phyloP scores from a whole-genome alignment of 805 yeast species.

The Cyberlindnera sargentensis region DNA sequence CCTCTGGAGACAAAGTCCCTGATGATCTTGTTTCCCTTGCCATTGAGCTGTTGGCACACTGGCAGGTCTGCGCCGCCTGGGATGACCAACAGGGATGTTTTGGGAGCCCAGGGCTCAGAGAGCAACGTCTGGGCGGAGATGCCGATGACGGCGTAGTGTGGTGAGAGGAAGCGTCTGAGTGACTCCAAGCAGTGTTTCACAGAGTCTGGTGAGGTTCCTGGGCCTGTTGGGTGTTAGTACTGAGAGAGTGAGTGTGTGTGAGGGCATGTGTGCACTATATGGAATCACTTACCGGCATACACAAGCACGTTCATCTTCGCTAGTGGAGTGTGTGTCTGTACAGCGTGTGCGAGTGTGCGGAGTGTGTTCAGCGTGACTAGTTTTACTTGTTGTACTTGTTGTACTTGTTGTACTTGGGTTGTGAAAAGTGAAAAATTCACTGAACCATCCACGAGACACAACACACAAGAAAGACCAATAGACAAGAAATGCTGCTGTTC shows the following conservation, averaged over 20 bases:
- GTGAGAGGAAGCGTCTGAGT: slow-evolving; percentile 67
- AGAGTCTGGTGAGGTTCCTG: slow-evolving; percentile 83
- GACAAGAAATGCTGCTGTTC: too few species aligned
- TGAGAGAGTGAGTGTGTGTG: too few species aligned
- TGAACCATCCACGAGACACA: too few species aligned
- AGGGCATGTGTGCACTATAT: too few species aligned
- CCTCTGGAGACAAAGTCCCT: slow-evolving; percentile 64
- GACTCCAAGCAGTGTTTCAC: slow-evolving; percentile 80
- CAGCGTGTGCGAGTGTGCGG: too few species aligned
- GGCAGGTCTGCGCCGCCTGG: slow-evolving; percentile 99
- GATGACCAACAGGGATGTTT: slow-evolving; percentile 71
- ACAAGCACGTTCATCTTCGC: slow-evolving; percentile 64
- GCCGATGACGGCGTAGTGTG: slow-evolving; percentile 78
- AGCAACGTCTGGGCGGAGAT: slow-evolving; percentile 55
- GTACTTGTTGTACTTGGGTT: too few species aligned
- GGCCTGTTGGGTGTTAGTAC: slow-evolving; percentile 29
- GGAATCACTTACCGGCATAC: slow-evolving; percentile 38
- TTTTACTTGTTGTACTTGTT: too few species aligned
- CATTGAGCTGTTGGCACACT: slow-evolving; percentile 64
- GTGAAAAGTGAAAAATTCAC: too few species aligned
- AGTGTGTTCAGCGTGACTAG: too few species aligned
- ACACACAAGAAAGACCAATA: too few species aligned
- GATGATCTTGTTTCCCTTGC: slow-evolving; percentile 57
- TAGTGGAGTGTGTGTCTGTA: too few species aligned
- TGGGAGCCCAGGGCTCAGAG: slow-evolving; percentile 83